A percentile compares a stretch with the other conserved stretches of the same genome.
These are phyloP conservation scores for Ceratorhiza oryzae-sativae DNA, from an alignment of 1,284 basidiomycete genomes.

Conservation along the genomic window DNA sequence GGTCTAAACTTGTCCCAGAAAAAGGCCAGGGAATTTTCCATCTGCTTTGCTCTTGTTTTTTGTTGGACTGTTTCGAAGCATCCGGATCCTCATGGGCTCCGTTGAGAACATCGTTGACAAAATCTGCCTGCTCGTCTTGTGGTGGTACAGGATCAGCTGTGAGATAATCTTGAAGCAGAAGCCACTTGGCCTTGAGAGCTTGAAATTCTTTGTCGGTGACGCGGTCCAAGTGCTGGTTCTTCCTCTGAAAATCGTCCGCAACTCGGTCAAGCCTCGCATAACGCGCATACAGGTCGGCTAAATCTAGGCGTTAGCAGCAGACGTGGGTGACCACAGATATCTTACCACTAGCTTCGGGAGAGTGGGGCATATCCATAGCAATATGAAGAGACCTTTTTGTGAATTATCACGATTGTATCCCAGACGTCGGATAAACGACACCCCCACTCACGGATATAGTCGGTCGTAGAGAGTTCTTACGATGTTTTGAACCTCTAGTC, in stretches of 20 bases:
- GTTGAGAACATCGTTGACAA: slow-evolving; percentile 23
- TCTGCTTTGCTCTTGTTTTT: no score
- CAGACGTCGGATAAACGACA: neutral
- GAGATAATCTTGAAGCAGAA: slow-evolving; percentile 15
- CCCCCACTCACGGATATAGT: slow-evolving; percentile 18
- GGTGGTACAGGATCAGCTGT: neutral
- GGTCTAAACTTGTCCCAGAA: neutral
- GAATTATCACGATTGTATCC: no score
- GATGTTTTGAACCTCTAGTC: slow-evolving; percentile 24
- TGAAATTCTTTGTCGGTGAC: slow-evolving; percentile 18
- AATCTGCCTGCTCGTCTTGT: neutral
- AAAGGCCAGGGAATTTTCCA: no score
- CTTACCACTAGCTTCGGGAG: slow-evolving; percentile 20
- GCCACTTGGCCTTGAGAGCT: slow-evolving; percentile 15
- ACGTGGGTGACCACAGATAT: neutral
- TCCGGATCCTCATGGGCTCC: neutral
- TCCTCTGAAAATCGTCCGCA: neutral
- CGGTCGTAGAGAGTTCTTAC: slow-evolving; percentile 4
- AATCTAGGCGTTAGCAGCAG: no score
- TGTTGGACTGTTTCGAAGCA: neutral
- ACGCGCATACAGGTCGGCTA: slow-evolving; percentile 6
- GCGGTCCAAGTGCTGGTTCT: neutral
- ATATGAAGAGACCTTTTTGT: slow-evolving; percentile 16
- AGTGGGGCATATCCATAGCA: neutral
- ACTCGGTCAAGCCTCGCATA: slow-evolving; percentile 9